Evolutionary conservation across 805 yeast species (phyloP).

Genomic region (Saturnispora kantuleensis): DNA sequence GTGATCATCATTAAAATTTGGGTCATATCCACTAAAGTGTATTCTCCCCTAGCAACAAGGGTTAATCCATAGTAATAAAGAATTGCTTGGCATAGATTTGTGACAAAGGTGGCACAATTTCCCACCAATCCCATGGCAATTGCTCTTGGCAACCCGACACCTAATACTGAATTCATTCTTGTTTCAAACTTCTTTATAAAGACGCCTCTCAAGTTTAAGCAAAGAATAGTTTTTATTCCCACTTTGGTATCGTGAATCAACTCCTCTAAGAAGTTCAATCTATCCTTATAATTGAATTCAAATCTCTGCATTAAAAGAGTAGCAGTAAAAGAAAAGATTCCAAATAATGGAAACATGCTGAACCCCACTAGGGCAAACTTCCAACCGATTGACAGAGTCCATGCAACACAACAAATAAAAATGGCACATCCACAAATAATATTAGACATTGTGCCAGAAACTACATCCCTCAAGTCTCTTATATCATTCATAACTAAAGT

Average conservation of each 20-base stretch:
- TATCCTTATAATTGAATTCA: slow-evolving; percentile 52
- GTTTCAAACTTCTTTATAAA: slow-evolving; percentile 33
- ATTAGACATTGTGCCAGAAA: slow-evolving; percentile 52
- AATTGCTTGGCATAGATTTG: slow-evolving; percentile 56
- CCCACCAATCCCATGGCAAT: slow-evolving; percentile 57
- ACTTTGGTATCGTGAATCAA: slow-evolving; percentile 40
- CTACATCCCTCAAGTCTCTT: slow-evolving; percentile 60
- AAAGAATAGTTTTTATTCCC: slow-evolving; percentile 55
- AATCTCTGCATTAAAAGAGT: slow-evolving; percentile 27
- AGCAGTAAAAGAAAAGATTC: slow-evolving; percentile 29
- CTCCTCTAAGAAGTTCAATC: slow-evolving; percentile 46
- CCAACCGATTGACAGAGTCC: slow-evolving; percentile 84
- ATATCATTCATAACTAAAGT: slow-evolving; percentile 73
- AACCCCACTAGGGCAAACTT: slow-evolving; percentile 74
- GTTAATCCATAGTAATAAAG: slow-evolving; percentile 72
- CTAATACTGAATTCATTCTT: slow-evolving; percentile 25
- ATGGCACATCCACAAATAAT: slow-evolving; percentile 44
- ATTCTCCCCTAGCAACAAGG: slow-evolving; percentile 51
- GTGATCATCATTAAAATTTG: slow-evolving; percentile 62
- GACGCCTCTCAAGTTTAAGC: slow-evolving; percentile 40
- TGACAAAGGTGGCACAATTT: slow-evolving; percentile 44
- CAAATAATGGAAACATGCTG: slow-evolving; percentile 61
- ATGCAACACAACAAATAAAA: slow-evolving; percentile 50
- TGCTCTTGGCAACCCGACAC: slow-evolving; percentile 42
- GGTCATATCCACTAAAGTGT: slow-evolving; percentile 48